These are phyloP conservation scores for Lachnellula hyalina DNA, from an alignment of 2,329 filamentous ascomycete genomes.

Conservation along the genomic window DNA sequence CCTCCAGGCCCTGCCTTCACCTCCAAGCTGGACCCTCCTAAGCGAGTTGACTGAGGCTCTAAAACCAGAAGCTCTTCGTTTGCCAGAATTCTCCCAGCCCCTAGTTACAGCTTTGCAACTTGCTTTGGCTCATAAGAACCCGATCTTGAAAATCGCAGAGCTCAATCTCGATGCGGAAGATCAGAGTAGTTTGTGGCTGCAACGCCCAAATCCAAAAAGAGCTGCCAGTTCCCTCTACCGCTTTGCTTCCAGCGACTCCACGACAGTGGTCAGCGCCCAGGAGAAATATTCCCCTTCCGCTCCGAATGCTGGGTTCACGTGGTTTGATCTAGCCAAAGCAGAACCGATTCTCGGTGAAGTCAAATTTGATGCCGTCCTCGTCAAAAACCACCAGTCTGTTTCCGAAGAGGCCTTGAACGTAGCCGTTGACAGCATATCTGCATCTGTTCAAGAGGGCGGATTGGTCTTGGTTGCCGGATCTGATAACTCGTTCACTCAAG, in stretches of 20 bases:
- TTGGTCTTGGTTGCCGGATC: background rate
- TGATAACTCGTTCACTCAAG: background rate
- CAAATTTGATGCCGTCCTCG: background rate
- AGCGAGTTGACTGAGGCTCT: too few relatives aligned
- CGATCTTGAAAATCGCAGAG: conserved; percentile 33
- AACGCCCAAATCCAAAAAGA: background rate
- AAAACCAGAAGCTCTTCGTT: too few relatives aligned
- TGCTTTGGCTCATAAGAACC: conserved; percentile 36
- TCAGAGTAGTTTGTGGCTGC: background rate
- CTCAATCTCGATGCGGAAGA: conserved; percentile 22
- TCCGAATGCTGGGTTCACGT: background rate
- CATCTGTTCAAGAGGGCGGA: background rate
- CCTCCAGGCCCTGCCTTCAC: too few relatives aligned
- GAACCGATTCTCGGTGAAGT: background rate
- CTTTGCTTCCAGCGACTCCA: background rate
- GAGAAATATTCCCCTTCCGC: background rate
- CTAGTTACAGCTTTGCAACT: too few relatives aligned
- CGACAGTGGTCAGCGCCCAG: background rate
- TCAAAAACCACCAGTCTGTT: background rate
- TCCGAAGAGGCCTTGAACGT: background rate
- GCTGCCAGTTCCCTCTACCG: background rate
- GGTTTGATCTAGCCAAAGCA: background rate
- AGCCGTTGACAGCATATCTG: background rate
- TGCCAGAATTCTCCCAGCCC: too few relatives aligned
- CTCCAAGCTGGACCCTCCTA: too few relatives aligned